Evolutionary conservation across 1,139 yeast species (phyloP), one percentile per base, ranked within the genome.

Genomic region (Magnusiomyces tetraspermus): DNA sequence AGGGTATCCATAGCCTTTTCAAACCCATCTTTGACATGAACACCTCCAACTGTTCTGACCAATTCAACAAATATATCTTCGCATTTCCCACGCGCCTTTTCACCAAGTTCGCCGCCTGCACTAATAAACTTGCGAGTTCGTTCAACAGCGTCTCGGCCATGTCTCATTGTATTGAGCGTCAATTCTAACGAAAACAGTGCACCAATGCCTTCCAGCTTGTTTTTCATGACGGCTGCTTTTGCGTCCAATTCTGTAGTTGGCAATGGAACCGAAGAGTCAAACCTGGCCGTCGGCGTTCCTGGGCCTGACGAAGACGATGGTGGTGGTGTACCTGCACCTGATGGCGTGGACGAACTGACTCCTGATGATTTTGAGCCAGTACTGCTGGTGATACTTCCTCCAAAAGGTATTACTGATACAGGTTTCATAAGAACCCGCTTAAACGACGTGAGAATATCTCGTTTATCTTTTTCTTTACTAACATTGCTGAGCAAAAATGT

Each of bases 1-100:
- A 92, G 72, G 49, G 88, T 78, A 1, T 71, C 72, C 51, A 89
- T 71, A 0, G 97, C 97, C 61, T 82, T 84, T 48, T 80, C 83
- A 65, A 92, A 92, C 0, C 97, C 97, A 0, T 81, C 82, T 56
- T 77, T 76, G 22, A 92, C 76, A 67, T 92, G 97, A 24, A 79
- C 74, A 22, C 75, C 75, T 2, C 92, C 86, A n/a, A 90, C 72
- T 4, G 78, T 72, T 2, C 77, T 78, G 15, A 90, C 71, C 33
- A 85, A 76, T 48, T 78, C 79, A 21, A 82, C 80, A 63, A 88
- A 92, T 1, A 89, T 72, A 26, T 76, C 76, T 67, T 85, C 73
- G 57, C 75, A 68, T 55, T 75, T 67, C 51, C 57, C 63, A 49
- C 60, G 60, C 19, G 69, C 71, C 52, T 55, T 68, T 21, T 51